Evolutionary conservation across 2,329 filamentous ascomycete species (phyloP).

Genomic region (Ophiostoma sp.): DNA sequence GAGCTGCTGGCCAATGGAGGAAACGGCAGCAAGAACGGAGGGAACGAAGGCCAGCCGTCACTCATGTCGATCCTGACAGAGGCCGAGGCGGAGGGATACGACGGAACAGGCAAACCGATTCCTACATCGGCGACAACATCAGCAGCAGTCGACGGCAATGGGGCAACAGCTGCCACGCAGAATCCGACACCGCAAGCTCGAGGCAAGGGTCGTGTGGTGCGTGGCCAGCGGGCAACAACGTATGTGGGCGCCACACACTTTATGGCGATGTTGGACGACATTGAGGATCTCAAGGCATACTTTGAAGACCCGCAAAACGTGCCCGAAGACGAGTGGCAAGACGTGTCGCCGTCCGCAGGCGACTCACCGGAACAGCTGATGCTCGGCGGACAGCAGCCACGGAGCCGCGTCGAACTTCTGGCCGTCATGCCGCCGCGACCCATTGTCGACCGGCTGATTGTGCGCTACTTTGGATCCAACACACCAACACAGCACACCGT

Average conservation of each 20-base stretch:
- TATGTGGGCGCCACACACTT: constrained; percentile 62
- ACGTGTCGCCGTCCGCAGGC: constrained; percentile 32
- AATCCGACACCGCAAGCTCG: not conserved
- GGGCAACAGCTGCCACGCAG: not conserved
- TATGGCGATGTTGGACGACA: constrained; percentile 62
- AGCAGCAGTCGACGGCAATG: not conserved
- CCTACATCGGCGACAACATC: constrained; percentile 1
- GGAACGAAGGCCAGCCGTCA: not conserved
- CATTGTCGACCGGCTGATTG: constrained; percentile 52
- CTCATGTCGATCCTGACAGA: not conserved
- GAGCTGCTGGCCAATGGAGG: constrained; percentile 15
- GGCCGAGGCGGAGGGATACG: constrained; percentile 27
- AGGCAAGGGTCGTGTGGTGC: constrained; percentile 45
- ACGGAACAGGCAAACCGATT: constrained; percentile 29
- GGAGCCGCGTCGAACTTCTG: constrained; percentile 49
- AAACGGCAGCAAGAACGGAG: not conserved
- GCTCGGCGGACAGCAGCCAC: constrained; percentile 38
- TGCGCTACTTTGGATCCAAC: constrained; percentile 55
- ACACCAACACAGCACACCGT: constrained; percentile 52
- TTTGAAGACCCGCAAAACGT: constrained; percentile 51
- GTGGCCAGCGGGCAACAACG: constrained; percentile 45
- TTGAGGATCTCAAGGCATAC: constrained; percentile 59
- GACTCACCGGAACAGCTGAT: constrained; percentile 47
- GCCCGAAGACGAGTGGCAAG: constrained; percentile 39
- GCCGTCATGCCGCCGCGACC: constrained; percentile 48